Evolutionary conservation across 306 rosid species (phyloP), one percentile per base, ranked within the genome.

Genomic region (Trifolium repens): DNA sequence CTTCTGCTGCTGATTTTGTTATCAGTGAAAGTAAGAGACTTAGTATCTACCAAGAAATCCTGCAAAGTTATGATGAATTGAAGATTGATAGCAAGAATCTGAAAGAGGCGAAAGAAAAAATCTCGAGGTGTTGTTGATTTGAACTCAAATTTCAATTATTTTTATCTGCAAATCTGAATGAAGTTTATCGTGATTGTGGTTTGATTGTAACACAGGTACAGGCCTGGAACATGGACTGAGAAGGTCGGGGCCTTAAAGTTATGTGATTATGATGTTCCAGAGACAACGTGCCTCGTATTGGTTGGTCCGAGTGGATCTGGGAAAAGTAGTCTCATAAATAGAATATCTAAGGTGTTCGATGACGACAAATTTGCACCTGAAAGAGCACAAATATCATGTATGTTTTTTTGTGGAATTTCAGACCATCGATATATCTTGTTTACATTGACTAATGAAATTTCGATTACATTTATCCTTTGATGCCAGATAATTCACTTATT

Each of bases 371-470:
- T 80, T 54, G 82, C 82, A 35, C 79, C 93, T 1, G 88, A 75
- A 16, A 90, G 98, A 84, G 96, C 97, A 71, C 98, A 94, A 88
- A 90, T 89, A 37, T 87, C 98, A 85, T 91, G 96, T 94, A 91
- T 71, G 46, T 5, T 37, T 60, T 61, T 60, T 47, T 44, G 27
- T 43, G 6, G 6, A 1, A 32, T 4, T 32, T 69, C 8, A 22
- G 39, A 10, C 11, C 77, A 15, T 53, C 9, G 4, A 75, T 64
- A 69, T 71, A 55, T 81, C 76, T 22, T 34, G 65, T 79, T 59
- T 63, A 10, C 32, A 58, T 64, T 52, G 52, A 19, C 55, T 40
- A 40, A 17, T 72, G 42, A 22, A 37, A 9, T 47, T 67, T 69
- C 69, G 24, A 1, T 10, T 62, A 42, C 10, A 43, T 40, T 59